Evolutionary conservation across 306 rosid genomes (phyloP), one percentile per base, ranked within the genome.

Genomic region (Gleditsia sinensis): DNA sequence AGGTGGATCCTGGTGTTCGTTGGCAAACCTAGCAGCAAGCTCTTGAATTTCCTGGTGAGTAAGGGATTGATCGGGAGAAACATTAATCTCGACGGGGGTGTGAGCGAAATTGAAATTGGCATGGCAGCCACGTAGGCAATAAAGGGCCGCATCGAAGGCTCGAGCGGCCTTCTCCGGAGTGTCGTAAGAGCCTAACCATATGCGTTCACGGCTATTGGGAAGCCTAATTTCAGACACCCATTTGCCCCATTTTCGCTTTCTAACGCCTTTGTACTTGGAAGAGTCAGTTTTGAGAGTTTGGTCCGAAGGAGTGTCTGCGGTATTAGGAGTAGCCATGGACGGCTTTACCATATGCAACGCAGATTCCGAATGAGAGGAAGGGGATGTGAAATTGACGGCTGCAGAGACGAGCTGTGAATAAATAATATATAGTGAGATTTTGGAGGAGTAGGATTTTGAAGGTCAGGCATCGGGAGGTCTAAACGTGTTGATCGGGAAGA

Each of bases 221-320:
- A 91, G 89, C 40, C 96, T 69, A 17, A 91, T 86, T 19, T 91
- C 96, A 0, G 96, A 88, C 1, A 91, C 96, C 96, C 96, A 91
- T 73, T 88, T 91, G 0, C 96, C 96, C 96, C 96, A 91, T 78
- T 91, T 91, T 2, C 96, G 80, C 83, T 75, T 85, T 14, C 96
- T 78, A 8, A 91, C 96, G 0, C 96, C 96, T 54, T 80, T 91
- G 85, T 79, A 91, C 51, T 85, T 61, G 2, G 2, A 32, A 33
- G 64, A 58, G 13, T 58, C 8, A 21, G 32, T 28, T 28, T 4
- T 28, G 32, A 28, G n/a, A n/a, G n/a, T n/a, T n/a, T n/a, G n/a
- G n/a, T n/a, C n/a, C n/a, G n/a, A n/a, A n/a, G n/a, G n/a, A n/a
- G n/a, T n/a, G n/a, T n/a, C n/a, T n/a, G n/a, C n/a, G n/a, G n/a